Conservation (phyloP, 108 stramenopile species). For the Pseudonitzschia multistriata region DNA sequence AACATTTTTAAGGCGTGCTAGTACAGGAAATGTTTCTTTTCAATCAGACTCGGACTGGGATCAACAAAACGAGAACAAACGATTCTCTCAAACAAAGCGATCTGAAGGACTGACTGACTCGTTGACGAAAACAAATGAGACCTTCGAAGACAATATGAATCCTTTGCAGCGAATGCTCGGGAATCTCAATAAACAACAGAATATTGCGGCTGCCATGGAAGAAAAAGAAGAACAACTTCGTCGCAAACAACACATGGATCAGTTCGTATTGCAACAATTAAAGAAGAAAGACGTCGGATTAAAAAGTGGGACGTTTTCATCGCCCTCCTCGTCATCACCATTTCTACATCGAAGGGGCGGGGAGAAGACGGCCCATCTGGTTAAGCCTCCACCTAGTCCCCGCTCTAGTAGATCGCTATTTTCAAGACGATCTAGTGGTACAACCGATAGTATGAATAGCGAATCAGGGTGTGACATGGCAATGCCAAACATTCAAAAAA, state of each 20-base stretch:
- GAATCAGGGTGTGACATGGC: neutral
- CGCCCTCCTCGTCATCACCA: neutral
- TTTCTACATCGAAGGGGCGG: too few relatives aligned
- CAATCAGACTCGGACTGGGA: too few relatives aligned
- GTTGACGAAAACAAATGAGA: too few relatives aligned
- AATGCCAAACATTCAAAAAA: neutral
- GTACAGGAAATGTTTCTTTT: neutral
- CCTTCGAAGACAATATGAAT: too few relatives aligned
- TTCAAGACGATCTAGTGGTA: constrained; percentile 3
- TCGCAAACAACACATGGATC: constrained; percentile 11
- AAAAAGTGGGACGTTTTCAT: neutral
- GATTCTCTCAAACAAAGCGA: too few relatives aligned
- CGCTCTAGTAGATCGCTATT: too few relatives aligned
- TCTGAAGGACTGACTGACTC: too few relatives aligned
- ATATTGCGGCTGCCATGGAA: neutral
- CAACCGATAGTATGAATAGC: neutral
- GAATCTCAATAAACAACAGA: neutral
- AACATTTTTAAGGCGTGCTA: constrained; percentile 17
- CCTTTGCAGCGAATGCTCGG: neutral
- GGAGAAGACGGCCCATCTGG: too few relatives aligned
- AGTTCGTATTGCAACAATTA: constrained; percentile 17
- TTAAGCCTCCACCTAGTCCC: too few relatives aligned
- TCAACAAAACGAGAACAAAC: too few relatives aligned
- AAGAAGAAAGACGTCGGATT: constrained; percentile 5
- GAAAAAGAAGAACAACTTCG: constrained; percentile 1